Conservation (phyloP, 1,284 basidiomycete genomes). For the Fomes fomentarius region DNA sequence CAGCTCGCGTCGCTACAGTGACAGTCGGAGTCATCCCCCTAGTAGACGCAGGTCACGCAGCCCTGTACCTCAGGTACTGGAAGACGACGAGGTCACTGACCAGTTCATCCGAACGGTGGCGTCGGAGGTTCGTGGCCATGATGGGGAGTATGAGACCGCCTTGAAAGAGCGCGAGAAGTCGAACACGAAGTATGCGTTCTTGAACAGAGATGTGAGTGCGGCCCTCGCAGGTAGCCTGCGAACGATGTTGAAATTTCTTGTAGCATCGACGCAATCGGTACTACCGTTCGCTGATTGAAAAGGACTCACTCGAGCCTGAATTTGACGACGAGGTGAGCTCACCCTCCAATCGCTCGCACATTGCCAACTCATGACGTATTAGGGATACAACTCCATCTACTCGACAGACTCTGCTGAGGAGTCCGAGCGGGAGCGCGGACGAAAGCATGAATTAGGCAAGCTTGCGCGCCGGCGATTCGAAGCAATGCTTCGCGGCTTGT, state of each 20-base stretch:
- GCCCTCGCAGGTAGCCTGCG: no score
- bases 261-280: constrained; percentile 84
- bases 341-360: background rate
- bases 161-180: constrained; percentile 77
- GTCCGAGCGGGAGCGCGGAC: constrained; percentile 80
- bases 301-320: constrained; percentile 59
- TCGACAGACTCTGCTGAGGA: constrained; percentile 96
- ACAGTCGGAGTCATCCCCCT: constrained; percentile 50
- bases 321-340: constrained; percentile 84
- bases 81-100: constrained; percentile 77
- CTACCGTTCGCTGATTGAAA: constrained; percentile 77
- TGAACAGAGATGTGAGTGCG: constrained; percentile 67
- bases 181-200: constrained; percentile 85
- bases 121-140: constrained; percentile 82
- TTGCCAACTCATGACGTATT: constrained; percentile 7
- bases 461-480: constrained; percentile 84
- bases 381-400: constrained; percentile 92
- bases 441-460: constrained; percentile 76
- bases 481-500: constrained; percentile 86
- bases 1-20: constrained; percentile 35
- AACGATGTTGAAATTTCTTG: no score
- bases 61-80: constrained; percentile 34
- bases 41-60: constrained; percentile 42
- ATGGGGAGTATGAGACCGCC: constrained; percentile 73
- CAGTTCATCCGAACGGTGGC: constrained; percentile 87